Conservation (phyloP, 1,284 basidiomycete species). For the Cryptococcus sp. region DNA sequence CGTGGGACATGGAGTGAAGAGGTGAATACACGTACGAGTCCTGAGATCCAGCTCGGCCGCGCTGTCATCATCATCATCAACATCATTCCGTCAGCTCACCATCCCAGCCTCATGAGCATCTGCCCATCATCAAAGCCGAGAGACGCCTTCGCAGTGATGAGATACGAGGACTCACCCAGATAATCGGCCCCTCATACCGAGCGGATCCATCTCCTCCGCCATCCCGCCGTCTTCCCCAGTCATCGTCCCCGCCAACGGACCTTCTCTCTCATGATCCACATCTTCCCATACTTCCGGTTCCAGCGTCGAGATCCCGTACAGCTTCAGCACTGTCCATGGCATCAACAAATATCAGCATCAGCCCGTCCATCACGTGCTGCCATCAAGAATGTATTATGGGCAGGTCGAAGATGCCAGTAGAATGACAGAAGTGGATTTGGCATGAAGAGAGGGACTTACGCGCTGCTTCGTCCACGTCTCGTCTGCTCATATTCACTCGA, state of each 20-base stretch:
- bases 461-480: slow-evolving; percentile 44
- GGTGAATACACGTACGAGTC: slow-evolving; percentile 37
- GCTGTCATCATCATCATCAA: slow-evolving; percentile 14
- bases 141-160: too few relatives aligned
- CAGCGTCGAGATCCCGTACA: slow-evolving; percentile 51
- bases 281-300: slow-evolving; percentile 52
- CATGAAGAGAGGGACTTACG: slow-evolving; percentile 18
- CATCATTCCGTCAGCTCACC: background rate
- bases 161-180: slow-evolving; percentile 36
- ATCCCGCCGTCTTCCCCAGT: slow-evolving; percentile 39
- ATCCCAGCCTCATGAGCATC: too few relatives aligned
- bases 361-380: background rate
- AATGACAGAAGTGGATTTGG: background rate
- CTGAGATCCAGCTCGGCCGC: slow-evolving; percentile 42
- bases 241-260: slow-evolving; percentile 44
- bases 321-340: slow-evolving; percentile 45
- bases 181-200: slow-evolving; percentile 45
- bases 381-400: background rate
- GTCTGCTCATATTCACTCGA: slow-evolving; percentile 28
- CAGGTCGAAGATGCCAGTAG: slow-evolving; percentile 1
- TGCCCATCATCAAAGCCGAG: too few relatives aligned
- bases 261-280: slow-evolving; percentile 50
- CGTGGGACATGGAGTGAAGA: background rate
- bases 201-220: slow-evolving; percentile 51
- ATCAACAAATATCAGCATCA: background rate